Evolutionary conservation across 768 basidiomycete species (phyloP), one percentile per base, ranked within the genome.

Genomic region (Tricholoma bakamatsutake): DNA sequence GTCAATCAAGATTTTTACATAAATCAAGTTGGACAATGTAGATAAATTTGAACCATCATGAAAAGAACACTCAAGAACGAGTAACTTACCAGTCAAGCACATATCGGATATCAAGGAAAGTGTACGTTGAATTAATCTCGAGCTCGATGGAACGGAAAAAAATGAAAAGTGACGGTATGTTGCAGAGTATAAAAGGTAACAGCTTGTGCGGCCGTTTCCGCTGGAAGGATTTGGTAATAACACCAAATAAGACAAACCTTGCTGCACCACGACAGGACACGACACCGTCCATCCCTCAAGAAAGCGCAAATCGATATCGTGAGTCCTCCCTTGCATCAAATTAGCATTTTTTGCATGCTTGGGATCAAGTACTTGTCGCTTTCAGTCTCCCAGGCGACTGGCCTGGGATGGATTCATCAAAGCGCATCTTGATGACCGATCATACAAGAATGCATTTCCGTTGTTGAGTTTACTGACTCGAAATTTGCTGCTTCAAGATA

Each of bases 251-350:
- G 24, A 4, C 10, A 47, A 60, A 60, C 52, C 50, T 59, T 60
- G 49, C 33, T 52, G 31, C 28, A 50, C 17, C 31, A 31, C 18
- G 42, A 57, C 52, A 59, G 28, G 33, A 30, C 48, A 33, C 5
- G n/a, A 18, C 42, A 27, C 42, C 50, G 50, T 55, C 59, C 55
- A 54, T 31, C 52, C 70, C 68, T 70, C 72, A 73, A 72, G 67
- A 71, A 66, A 69, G 57, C 66, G 61, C 61, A 60, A 67, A 63
- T 62, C 67, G 62, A 59, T 67, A 68, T 70, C 40, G 72, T 73
- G 65, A 73, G 72, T 73, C 42, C 45, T 55, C 43, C 52, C 59
- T 28, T 51, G 12, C 37, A 21, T 52, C 28, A n/a, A 30, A n/a
- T 10, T 10, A 17, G 30, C 8, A 15, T 30, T 4, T 31, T 55